Evolutionary conservation across 2,329 filamentous ascomycete species (phyloP).

Genomic region (Cryphonectria naterciae): DNA sequence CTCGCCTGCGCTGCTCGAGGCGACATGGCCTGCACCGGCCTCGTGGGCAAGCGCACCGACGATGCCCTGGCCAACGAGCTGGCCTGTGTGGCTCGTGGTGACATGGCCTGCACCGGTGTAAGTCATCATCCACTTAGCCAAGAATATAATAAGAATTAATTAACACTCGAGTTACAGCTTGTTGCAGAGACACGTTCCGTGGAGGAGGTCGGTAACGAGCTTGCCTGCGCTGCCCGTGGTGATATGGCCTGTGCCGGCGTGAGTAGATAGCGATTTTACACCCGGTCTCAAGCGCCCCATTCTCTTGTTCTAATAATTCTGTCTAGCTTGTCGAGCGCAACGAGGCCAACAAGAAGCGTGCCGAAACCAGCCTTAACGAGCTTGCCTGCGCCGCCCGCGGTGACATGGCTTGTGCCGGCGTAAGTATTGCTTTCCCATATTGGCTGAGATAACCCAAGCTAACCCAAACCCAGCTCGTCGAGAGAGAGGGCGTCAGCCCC

Average conservation of each 20-base stretch:
- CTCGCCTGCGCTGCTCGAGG: background rate
- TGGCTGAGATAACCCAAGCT: no score
- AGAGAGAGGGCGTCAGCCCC: background rate
- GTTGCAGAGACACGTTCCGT: background rate
- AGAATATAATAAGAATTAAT: no score
- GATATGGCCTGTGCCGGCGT: no score
- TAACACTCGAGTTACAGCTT: background rate
- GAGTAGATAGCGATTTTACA: no score
- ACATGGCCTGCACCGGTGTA: background rate
- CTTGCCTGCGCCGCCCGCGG: background rate
- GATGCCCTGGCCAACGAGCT: background rate
- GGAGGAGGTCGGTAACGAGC: background rate
- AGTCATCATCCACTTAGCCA: background rate
- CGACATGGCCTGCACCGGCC: background rate
- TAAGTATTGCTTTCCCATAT: no score
- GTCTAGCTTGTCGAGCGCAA: no score
- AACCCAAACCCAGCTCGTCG: background rate
- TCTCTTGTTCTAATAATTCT: no score
- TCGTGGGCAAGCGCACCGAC: background rate
- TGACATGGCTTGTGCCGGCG: background rate
- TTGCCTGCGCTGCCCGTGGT: no score
- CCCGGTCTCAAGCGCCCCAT: no score
- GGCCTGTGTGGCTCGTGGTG: background rate
- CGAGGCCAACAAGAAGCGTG: no score
- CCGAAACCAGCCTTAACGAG: no score